Conservation (phyloP, 2,329 filamentous ascomycete species). For the Ophiostoma australiae region DNA sequence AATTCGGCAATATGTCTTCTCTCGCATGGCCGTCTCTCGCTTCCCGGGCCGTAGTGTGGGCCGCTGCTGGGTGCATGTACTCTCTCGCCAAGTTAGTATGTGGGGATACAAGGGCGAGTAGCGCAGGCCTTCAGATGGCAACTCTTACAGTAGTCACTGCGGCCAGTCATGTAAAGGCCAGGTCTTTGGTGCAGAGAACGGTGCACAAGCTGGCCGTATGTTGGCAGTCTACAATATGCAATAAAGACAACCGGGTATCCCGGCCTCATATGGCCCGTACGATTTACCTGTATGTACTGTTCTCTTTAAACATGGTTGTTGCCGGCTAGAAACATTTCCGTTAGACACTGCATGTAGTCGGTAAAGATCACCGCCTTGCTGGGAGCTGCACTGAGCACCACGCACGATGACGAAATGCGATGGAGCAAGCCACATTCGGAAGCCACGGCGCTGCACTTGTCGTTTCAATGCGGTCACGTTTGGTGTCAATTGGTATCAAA, state of each 20-base stretch:
- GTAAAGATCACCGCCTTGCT: not conserved
- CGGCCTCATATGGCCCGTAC: no score
- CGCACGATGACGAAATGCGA: not conserved
- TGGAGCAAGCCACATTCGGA: not conserved
- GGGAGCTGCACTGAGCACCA: not conserved
- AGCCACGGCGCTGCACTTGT: not conserved
- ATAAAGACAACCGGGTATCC: not conserved
- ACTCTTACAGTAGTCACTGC: no score
- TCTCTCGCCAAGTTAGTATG: not conserved
- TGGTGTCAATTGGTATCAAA: not conserved
- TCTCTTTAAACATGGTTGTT: not conserved
- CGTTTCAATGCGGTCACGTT: not conserved
- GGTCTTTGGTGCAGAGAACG: no score
- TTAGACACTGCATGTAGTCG: not conserved
- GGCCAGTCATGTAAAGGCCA: no score
- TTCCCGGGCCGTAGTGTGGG: not conserved
- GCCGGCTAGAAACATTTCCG: not conserved
- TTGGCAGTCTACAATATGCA: not conserved
- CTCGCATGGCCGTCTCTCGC: not conserved
- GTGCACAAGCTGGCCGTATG: no score
- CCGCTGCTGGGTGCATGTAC: not conserved
- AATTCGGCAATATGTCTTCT: not conserved
- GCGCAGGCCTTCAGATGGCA: no score
- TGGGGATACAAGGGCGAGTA: not conserved
- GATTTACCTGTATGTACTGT: no score